Evolutionary conservation across 2,329 filamentous ascomycete genomes (phyloP), one percentile per base, ranked within the genome.

Genomic region (Huntiella moniliformis): DNA sequence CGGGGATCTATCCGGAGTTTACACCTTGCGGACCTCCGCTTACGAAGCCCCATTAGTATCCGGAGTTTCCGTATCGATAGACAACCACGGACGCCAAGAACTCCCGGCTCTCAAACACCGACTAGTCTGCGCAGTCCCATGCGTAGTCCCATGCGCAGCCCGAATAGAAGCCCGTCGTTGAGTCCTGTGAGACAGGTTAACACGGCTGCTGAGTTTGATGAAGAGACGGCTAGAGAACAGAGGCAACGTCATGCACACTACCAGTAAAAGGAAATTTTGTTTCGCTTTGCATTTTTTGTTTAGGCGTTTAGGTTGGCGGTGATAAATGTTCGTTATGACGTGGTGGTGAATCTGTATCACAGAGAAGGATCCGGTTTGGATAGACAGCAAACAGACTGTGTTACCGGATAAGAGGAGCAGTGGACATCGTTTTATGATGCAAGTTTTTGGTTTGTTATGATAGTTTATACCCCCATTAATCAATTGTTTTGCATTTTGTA

Each of bases 1-100:
- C 34, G 39, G 5, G 38, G 33, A 38, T 35, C 43, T 5, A 44
- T 45, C n/a, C 45, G 22, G 7, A 42, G 38, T 15, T 31, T 41
- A 7, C 39, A 22, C 6, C 31, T 41, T 12, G 16, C 5, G 5
- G 39, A 41, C n/a, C 31, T 41, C 22, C 46, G 44, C 32, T 36
- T 48, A 32, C 42, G 38, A 15, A 49, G 47, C 16, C 47, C 47
- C 13, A 18, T 49, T 32, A 49, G 47, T 31, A 42, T 49, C 28
- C 42, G 47, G 22, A 49, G 43, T 34, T 39, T 49, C 11, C 44
- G 22, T 15, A 41, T 49, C 15, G 13, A 32, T 8, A 32, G 31
- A n/a, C 34, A 17, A 4, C 38, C 45, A 3, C 16, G 42, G 4
- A 46, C 38, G 4, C 45, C 45, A 5, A 22, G 45, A n/a, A 42